Conservation (phyloP, 192 early-diverging fungal genomes). For the Rhizophagus clarus region DNA sequence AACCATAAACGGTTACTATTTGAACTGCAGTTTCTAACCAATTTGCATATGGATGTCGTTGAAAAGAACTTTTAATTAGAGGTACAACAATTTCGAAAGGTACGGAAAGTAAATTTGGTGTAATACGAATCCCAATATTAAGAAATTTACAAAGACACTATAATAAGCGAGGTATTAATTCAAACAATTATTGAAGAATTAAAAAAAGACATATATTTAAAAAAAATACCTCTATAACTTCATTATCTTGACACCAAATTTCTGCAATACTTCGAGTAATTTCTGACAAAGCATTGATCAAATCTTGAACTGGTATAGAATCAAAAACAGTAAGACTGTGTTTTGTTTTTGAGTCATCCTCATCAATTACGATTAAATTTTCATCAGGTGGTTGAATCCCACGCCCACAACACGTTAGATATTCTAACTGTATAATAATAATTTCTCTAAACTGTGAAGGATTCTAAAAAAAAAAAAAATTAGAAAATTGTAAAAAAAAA, state of each 20-base stretch:
- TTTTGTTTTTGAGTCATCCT: conserved; percentile 32
- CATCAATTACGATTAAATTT: conserved; percentile 40
- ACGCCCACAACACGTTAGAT: conserved; percentile 52
- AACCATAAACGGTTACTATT: conserved; percentile 54
- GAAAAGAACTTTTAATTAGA: conserved; percentile 46
- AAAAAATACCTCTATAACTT: conserved; percentile 41
- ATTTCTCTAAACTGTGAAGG: neutral
- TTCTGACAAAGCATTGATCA: conserved; percentile 46
- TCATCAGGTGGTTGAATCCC: conserved; percentile 58
- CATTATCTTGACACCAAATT: conserved; percentile 48
- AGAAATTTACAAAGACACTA: conserved; percentile 51
- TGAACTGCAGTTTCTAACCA: conserved; percentile 54
- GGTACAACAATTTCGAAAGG: conserved; percentile 40
- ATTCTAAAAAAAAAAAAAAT: neutral
- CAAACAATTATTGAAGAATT: neutral
- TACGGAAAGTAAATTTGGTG: conserved; percentile 46
- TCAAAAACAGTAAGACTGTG: conserved; percentile 4
- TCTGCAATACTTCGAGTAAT: conserved; percentile 40
- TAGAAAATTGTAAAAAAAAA: neutral
- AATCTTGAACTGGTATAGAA: conserved; percentile 37
- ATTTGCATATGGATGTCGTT: conserved; percentile 37
- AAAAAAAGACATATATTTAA: neutral
- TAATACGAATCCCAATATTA: conserved; percentile 50
- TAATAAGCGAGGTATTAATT: neutral
- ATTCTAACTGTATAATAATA: conserved; percentile 49